These are phyloP conservation scores for Alternaria incomplexa DNA, from an alignment of 2,329 filamentous ascomycete genomes.

Conservation along the genomic window DNA sequence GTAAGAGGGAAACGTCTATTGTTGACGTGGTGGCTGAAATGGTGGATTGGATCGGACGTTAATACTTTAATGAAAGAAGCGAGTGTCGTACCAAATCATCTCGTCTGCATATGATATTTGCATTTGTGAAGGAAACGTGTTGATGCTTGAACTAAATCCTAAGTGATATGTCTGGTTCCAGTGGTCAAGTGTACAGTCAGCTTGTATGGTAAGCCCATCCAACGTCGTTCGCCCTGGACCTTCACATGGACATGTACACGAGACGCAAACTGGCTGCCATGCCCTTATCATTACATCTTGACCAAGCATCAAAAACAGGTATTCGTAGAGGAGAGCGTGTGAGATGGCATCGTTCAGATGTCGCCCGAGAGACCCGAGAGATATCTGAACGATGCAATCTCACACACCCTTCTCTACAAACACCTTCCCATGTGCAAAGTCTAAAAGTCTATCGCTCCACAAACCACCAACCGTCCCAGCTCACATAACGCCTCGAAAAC, in stretches of 20 bases:
- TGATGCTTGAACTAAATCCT: neutral
- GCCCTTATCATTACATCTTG: neutral
- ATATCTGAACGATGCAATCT: neutral
- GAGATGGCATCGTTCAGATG: neutral
- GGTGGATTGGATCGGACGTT: constrained; percentile 6
- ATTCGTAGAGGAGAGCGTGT: neutral
- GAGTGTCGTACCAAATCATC: constrained; percentile 2
- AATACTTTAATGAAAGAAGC: constrained; percentile 16
- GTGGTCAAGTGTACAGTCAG: neutral
- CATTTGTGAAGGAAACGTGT: neutral
- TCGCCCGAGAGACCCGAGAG: neutral
- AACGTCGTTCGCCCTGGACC: neutral
- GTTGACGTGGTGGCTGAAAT: constrained; percentile 1
- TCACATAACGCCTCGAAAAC: neutral
- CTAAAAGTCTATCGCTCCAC: neutral
- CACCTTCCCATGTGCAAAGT: neutral
- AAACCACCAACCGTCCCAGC: neutral
- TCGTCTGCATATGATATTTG: neutral
- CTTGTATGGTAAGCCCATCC: neutral
- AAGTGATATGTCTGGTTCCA: neutral
- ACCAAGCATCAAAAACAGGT: neutral
- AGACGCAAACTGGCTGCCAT: neutral
- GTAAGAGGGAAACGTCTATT: neutral
- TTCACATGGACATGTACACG: neutral
- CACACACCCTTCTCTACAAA: neutral